Base-by-base conservation (phyloP, 352 stramenopile species). In the Phytophthora chlamydospora region DNA sequence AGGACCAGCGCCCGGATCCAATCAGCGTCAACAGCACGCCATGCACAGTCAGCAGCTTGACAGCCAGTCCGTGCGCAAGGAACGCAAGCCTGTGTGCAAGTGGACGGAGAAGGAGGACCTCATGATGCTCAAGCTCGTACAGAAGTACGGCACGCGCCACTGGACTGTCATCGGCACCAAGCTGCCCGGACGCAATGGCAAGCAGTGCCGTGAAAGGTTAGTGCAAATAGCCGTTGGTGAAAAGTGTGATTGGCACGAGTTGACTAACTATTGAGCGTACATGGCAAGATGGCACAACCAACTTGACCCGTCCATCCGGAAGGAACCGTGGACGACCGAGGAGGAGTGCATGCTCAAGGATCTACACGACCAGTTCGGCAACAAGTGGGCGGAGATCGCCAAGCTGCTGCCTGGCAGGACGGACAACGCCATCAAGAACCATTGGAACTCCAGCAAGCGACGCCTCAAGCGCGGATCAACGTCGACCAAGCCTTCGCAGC, bases 141-240 rank as follows among this genome's bases (percentile, higher is more conserved):
- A 92, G 45, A 87, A 95, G 63, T 96, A 95, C 50, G 97, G 97
- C 46, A 92, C 85, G 14, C 98, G 98, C 68, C 89, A 98, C 62
- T 99, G 97, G 97, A 97, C 93, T 12, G 87, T 98, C 71, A 99
- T 99, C 55, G 95, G 96, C 50, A 99, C 98, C 16, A 90, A 96
- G 40, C 76, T 99, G 40, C 95, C 95, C 14, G 97, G 97, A 1
- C 79, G 97, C 46, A 94, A 93, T 58, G 88, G 88, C 63, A 98
- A 98, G 57, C 96, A 98, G 74, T 98, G 96, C 58, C 87, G 94
- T 36, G 96, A 98, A 80, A 85, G 96, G 83, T 90, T 29, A 29
- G 61, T 11, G 60, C 47, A 10, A 34, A 11, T 31, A 33, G 34
- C 40, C 8, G 6, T 46, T n/a, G n/a, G n/a, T n/a, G n/a, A n/a